Conservation (phyloP, 441 rosid species). For the Erodium texanum region DNA sequence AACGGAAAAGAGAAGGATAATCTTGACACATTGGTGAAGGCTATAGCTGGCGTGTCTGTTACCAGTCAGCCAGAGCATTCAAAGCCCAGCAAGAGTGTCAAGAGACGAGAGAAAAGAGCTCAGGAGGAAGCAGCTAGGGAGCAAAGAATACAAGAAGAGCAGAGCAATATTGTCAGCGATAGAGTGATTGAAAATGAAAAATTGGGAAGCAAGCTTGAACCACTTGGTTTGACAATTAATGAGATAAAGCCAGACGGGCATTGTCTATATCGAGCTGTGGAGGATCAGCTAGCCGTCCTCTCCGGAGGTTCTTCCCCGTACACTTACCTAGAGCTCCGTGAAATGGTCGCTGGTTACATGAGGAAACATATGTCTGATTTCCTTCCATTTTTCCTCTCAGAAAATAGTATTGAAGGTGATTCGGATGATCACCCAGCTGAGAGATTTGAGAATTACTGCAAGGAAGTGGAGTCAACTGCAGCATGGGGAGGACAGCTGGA, state of each 20-base stretch:
- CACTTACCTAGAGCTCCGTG: slow-evolving; percentile 54
- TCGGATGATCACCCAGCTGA: slow-evolving; percentile 35
- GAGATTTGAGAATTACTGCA: slow-evolving; percentile 70
- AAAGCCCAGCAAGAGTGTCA: slow-evolving; percentile 65
- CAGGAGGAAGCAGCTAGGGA: slow-evolving; percentile 85
- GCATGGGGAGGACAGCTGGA: slow-evolving; percentile 92
- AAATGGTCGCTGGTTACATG: slow-evolving; percentile 79
- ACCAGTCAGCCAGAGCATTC: slow-evolving; percentile 45
- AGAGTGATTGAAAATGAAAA: slow-evolving; percentile 54
- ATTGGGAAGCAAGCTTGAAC: slow-evolving; percentile 62
- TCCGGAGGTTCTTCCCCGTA: slow-evolving; percentile 61
- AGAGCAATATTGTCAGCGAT: slow-evolving; percentile 58
- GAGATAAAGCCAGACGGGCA: slow-evolving; percentile 89
- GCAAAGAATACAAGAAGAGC: slow-evolving; percentile 82
- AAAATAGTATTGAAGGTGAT: slow-evolving; percentile 29
- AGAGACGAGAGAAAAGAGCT: slow-evolving; percentile 73
- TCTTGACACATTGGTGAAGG: slow-evolving; percentile 67
- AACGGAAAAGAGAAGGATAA: slow-evolving; percentile 46
- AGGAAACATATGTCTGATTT: slow-evolving; percentile 46
- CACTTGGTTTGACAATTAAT: slow-evolving; percentile 47
- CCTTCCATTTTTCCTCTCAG: slow-evolving; percentile 62
- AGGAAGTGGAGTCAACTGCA: slow-evolving; percentile 70
- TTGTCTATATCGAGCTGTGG: slow-evolving; percentile 87
- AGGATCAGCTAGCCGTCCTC: slow-evolving; percentile 54
- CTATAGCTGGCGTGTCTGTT: slow-evolving; percentile 75